Percentiles rank a stretch among this genome's conserved stretches.
Conservation (phyloP, 192 early-diverging fungal species). For the Geranomyces variabilis region DNA sequence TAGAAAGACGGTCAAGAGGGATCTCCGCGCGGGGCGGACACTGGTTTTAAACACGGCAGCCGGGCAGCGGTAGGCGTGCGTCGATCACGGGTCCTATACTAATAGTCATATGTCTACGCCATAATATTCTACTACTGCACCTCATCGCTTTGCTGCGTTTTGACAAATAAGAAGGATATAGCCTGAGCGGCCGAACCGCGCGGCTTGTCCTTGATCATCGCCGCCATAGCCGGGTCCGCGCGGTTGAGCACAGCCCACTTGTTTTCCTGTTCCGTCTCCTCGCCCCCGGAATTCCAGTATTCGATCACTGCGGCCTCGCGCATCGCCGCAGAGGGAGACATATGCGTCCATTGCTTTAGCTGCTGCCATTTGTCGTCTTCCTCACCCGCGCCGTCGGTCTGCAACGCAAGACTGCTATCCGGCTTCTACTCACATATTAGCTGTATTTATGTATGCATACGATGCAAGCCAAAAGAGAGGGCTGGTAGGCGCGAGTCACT, state of each 20-base stretch:
- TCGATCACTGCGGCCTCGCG: not conserved
- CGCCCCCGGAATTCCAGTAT: not conserved
- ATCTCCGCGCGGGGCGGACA: slow-evolving; percentile 27
- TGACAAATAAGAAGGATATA: too few species aligned
- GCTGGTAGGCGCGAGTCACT: not conserved
- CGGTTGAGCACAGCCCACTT: not conserved
- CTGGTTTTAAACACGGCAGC: not conserved
- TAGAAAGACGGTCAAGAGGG: slow-evolving; percentile 54
- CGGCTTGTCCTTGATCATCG: not conserved
- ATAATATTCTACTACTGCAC: too few species aligned
- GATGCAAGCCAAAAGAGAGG: not conserved
- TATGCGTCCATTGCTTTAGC: slow-evolving; percentile 3
- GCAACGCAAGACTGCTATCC: not conserved
- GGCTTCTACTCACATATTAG: not conserved
- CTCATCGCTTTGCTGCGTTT: too few species aligned
- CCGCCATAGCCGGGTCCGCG: not conserved
- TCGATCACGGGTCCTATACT: too few species aligned
- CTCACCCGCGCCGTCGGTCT: not conserved
- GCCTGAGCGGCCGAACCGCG: too few species aligned
- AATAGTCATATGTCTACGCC: too few species aligned
- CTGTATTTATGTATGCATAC: not conserved
- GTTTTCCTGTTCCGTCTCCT: not conserved
- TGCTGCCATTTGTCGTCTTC: slow-evolving; percentile 3
- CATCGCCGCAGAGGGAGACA: not conserved
- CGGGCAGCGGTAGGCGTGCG: too few species aligned